Evolutionary conservation across 441 rosid species (phyloP), one percentile per base, ranked within the genome.

Genomic region (Erodium moschatum): DNA sequence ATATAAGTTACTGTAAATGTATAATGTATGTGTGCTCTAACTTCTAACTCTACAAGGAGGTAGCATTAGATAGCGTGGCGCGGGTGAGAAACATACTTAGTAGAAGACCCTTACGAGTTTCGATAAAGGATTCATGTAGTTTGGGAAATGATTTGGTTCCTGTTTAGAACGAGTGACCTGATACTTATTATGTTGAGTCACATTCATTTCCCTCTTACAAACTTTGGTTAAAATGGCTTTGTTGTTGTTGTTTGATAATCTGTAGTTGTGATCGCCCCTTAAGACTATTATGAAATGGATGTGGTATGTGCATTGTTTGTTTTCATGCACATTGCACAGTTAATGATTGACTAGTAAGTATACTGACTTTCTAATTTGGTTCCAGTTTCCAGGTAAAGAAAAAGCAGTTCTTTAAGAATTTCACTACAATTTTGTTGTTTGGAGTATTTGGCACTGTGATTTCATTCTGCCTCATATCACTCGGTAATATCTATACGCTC

Each of bases 351-450:
- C 10, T 58, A 24, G 27, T 24, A 24, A 18, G 20, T 19, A 58
- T 19, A 3, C 63, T 58, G 24, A 58, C 63, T 58, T 58, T 58
- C 11, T 20, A 21, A 58, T 71, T 61, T 77, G 63, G 13, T 72
- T 81, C 24, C 82, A 89, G 95, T 68, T 86, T 89, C 77, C 91
- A 89, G 83, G 95, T 89, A 62, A 86, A 89, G 81, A 89, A 86
- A 69, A 89, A 89, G 78, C 86, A 81, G 58, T 84, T 86, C 73
- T 88, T 88, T 83, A 81, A 85, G 87, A 88, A 88, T 73, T 86
- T 88, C 74, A 77, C 90, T 0, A 82, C 75, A 46, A 89, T 85
- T 48, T 74, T 89, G 78, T 21, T 83, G 83, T 86, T 86, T 76
- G 91, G 89, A 69, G 78, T 88, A 27, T 16, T 83, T 27, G 91